Evolutionary conservation across 1,284 basidiomycete genomes (phyloP), one percentile per base, ranked within the genome.

Genomic region (Leccinum colubrinum): DNA sequence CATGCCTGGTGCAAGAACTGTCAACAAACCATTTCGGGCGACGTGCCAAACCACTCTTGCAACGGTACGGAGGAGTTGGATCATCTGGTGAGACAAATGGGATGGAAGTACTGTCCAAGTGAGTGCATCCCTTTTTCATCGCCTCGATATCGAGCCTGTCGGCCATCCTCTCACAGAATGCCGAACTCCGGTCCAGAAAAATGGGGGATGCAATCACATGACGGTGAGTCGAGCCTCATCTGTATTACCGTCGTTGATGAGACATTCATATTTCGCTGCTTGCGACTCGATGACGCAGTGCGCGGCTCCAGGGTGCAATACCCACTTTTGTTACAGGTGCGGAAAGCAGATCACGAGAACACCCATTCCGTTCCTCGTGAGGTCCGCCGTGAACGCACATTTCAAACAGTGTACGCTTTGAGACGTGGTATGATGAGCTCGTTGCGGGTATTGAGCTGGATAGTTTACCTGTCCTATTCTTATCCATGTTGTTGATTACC

Each of bases 141-240:
- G 27, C 30, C 6, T 14, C 17, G 6, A 48, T 27, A 22, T 33
- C n/a, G 20, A 5, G 46, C 43, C 43, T 46, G 43, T 60, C n/a
- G 17, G 12, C 61, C 5, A 58, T n/a, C 17, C 12, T 56, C 3
- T 51, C 15, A n/a, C 62, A 87, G 86, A 81, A 6, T 88, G 86
- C 66, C 72, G 75, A 54, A 85, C 84, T 0, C 83, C 84, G 0
- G 80, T 83, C 14, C 82, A 84, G 68, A 88, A 87, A 69, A 76
- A 74, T 4, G 74, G 76, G 6, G 87, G 87, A 3, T 88, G 87
- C 66, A 87, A 87, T 66, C 86, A 88, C 72, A 86, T 88, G 80
- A 83, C 82, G 60, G 86, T 86, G 62, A 71, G 83, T 68, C 20
- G 41, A 11, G 5, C 17, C 7, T 6, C 53, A 8, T 22, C 55